Evolutionary conservation across 176 grass and related monocot species (phyloP).

Genomic region (Raddia distichophylla): DNA sequence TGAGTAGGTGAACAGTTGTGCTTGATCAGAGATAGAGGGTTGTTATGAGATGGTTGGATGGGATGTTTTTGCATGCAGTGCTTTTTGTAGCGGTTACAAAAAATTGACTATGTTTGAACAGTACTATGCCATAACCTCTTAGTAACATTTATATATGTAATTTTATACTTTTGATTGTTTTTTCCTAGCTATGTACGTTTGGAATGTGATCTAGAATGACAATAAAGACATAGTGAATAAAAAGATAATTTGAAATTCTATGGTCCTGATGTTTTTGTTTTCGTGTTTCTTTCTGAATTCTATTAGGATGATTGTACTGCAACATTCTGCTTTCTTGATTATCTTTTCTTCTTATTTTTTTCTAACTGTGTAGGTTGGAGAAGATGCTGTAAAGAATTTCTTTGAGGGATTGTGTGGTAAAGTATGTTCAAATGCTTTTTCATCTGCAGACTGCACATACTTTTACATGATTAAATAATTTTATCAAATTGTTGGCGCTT

Average conservation of each 20-base stretch:
- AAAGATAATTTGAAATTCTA: neutral
- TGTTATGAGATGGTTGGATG: neutral
- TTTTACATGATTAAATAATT: constrained; percentile 28
- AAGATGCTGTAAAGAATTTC: constrained; percentile 81
- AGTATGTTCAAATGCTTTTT: constrained; percentile 52
- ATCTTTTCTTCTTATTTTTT: neutral
- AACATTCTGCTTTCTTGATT: constrained; percentile 13
- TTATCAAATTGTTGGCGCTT: constrained; percentile 5
- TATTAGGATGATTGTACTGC: neutral
- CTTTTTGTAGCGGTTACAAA: neutral
- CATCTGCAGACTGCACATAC: neutral
- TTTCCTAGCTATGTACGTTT: neutral
- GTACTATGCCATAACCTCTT: neutral
- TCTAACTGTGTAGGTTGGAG: constrained; percentile 53
- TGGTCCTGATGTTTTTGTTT: neutral
- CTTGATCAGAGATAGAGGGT: neutral
- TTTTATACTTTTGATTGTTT: constrained; percentile 6
- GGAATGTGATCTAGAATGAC: neutral
- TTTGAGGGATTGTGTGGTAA: constrained; percentile 78
- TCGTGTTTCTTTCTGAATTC: constrained; percentile 14
- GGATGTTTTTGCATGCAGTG: neutral
- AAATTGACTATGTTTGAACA: neutral
- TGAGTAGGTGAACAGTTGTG: neutral
- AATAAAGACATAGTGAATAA: neutral
- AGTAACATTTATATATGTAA: neutral